phyloP scores from a whole-genome alignment of 371 early-diverging fungal species.

The Mucor mucedo region DNA sequence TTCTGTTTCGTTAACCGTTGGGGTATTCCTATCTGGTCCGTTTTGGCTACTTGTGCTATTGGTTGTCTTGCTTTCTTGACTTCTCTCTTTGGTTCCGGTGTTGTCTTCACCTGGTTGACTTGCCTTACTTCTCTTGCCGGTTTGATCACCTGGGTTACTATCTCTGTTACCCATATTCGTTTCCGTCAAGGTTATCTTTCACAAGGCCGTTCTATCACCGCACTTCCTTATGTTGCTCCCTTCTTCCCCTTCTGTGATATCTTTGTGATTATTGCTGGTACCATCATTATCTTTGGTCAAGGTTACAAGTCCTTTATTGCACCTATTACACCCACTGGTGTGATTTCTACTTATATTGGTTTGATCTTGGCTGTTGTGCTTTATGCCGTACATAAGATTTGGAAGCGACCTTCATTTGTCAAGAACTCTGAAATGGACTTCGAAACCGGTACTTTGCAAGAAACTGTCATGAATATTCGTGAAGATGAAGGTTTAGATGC shows the following conservation, averaged over 20 bases:
- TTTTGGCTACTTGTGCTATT: constrained; percentile 62
- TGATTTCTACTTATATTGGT: constrained; percentile 61
- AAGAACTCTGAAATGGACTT: constrained; percentile 53
- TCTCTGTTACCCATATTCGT: constrained; percentile 78
- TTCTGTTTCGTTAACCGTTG: constrained; percentile 60
- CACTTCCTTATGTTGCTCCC: constrained; percentile 77
- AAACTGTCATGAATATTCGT: constrained; percentile 28
- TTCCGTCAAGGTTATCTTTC: constrained; percentile 82
- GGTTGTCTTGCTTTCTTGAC: constrained; percentile 68
- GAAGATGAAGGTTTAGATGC: constrained; percentile 31
- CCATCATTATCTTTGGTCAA: constrained; percentile 73
- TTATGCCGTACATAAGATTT: constrained; percentile 60
- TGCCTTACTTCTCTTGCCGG: constrained; percentile 78
- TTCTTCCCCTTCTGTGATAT: constrained; percentile 77
- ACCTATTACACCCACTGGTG: constrained; percentile 43
- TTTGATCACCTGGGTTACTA: constrained; percentile 83
- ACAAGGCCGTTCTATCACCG: constrained; percentile 68
- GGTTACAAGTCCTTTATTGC: constrained; percentile 62
- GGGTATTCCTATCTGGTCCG: constrained; percentile 70
- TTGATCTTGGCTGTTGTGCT: constrained; percentile 57
- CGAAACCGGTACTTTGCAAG: constrained; percentile 44
- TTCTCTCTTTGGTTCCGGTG: constrained; percentile 61
- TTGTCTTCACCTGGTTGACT: constrained; percentile 78
- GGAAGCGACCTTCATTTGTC: constrained; percentile 40
- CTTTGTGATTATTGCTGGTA: constrained; percentile 65